Conservation (phyloP, 1,139 yeast genomes). For the Suhomyces yuchorum region DNA sequence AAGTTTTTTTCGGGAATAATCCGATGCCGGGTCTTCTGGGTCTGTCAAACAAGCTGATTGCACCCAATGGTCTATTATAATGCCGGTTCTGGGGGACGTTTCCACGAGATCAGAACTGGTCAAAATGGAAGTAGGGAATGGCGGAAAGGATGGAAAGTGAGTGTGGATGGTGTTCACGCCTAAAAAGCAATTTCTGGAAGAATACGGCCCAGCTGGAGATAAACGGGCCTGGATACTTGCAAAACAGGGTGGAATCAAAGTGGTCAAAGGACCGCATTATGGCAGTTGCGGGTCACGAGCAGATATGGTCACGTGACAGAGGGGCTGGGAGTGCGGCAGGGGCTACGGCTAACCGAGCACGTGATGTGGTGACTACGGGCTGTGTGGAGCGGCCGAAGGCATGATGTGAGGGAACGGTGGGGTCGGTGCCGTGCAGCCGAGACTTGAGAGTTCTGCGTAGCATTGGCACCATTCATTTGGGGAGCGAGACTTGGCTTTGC, state of each 20-base stretch:
- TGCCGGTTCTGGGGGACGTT: not conserved
- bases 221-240: not conserved
- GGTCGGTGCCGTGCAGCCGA: no score
- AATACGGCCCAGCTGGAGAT: not conserved
- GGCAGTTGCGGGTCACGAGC: conserved; percentile 4
- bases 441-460: no score
- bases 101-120: not conserved
- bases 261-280: not conserved
- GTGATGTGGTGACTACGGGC: no score
- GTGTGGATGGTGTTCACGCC: not conserved
- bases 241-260: conserved; percentile 2
- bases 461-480: no score
- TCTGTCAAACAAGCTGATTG: not conserved
- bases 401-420: no score
- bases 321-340: conserved; percentile 4
- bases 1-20: not conserved
- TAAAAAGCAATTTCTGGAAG: not conserved
- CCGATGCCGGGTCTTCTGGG: not conserved
- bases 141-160: conserved; percentile 3
- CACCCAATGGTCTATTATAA: not conserved
- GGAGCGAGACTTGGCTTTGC: not conserved
- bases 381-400: no score
- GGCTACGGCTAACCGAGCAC: no score
- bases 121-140: not conserved
- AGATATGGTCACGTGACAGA: conserved; percentile 1